Evolutionary conservation across 805 yeast species (phyloP).

Genomic region (Hanseniaspora lachancei): DNA sequence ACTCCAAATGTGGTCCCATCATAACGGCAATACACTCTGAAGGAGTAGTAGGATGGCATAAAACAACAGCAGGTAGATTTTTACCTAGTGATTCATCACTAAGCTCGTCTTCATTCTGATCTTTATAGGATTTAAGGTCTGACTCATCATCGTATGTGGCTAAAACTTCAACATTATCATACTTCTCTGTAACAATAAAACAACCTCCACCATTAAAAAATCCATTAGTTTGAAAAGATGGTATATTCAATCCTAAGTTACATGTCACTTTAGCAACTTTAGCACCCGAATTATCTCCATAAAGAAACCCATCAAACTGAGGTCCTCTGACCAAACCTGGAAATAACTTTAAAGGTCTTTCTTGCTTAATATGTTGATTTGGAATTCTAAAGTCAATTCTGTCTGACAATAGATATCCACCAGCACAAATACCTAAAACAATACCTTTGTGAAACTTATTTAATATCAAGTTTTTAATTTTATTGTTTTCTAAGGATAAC

Average conservation of each 20-base stretch:
- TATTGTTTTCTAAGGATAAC: slow-evolving; percentile 36
- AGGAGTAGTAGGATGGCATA: slow-evolving; percentile 39
- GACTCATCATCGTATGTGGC: slow-evolving; percentile 46
- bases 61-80: slow-evolving; percentile 55
- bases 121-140: slow-evolving; percentile 28
- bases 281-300: slow-evolving; percentile 67
- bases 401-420: slow-evolving; percentile 72
- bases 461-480: slow-evolving; percentile 48
- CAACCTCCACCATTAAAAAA: slow-evolving; percentile 88
- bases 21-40: slow-evolving; percentile 59
- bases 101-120: slow-evolving; percentile 16
- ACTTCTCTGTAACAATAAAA: slow-evolving; percentile 60
- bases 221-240: slow-evolving; percentile 15
- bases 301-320: slow-evolving; percentile 66
- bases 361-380: slow-evolving; percentile 55
- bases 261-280: slow-evolving; percentile 36
- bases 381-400: slow-evolving; percentile 79
- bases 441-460: slow-evolving; percentile 52
- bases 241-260: slow-evolving; percentile 19
- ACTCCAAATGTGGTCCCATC: slow-evolving; percentile 86
- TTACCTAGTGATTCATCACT: slow-evolving; percentile 1
- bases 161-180: slow-evolving; percentile 50
- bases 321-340: slow-evolving; percentile 79
- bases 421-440: slow-evolving; percentile 86
- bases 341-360: slow-evolving; percentile 64